Evolutionary conservation across 2,329 filamentous ascomycete species (phyloP).

Genomic region (Talaromyces sp.): DNA sequence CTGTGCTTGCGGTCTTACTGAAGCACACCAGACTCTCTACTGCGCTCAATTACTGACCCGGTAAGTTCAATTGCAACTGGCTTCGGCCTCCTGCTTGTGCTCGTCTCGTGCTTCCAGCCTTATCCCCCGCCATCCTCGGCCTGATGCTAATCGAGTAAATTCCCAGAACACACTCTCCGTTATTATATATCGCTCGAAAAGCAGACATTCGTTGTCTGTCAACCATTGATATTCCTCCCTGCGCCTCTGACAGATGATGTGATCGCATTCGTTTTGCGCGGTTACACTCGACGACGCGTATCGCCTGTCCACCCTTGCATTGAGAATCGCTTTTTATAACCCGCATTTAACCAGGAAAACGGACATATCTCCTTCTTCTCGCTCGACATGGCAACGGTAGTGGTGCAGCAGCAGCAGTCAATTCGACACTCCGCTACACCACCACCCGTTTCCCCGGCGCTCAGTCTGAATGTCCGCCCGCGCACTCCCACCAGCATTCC

Average conservation of each 20-base stretch:
- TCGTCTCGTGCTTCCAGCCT: neutral
- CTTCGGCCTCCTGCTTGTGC: neutral
- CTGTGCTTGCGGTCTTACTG: neutral
- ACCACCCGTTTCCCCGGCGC: constrained; percentile 42
- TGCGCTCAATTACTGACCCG: neutral
- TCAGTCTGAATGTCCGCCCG: constrained; percentile 53
- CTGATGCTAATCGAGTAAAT: neutral
- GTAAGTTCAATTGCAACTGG: neutral
- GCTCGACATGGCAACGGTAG: constrained; percentile 39
- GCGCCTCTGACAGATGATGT: constrained; percentile 2
- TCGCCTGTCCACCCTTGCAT: neutral
- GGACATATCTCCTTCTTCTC: neutral
- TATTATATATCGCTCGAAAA: neutral
- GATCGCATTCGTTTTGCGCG: neutral
- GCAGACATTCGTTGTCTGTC: neutral
- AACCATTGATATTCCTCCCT: neutral
- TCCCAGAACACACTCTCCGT: neutral
- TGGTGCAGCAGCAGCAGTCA: constrained; percentile 43
- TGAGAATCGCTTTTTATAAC: neutral
- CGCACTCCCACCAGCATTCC: constrained; percentile 60
- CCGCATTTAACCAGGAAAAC: neutral
- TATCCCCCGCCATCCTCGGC: neutral
- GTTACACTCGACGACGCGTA: neutral
- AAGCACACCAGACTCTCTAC: neutral
- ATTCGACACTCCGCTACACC: constrained; percentile 45